phyloP scores from a whole-genome alignment of 2,329 filamentous ascomycete genomes.

The Fusarium sp. region DNA sequence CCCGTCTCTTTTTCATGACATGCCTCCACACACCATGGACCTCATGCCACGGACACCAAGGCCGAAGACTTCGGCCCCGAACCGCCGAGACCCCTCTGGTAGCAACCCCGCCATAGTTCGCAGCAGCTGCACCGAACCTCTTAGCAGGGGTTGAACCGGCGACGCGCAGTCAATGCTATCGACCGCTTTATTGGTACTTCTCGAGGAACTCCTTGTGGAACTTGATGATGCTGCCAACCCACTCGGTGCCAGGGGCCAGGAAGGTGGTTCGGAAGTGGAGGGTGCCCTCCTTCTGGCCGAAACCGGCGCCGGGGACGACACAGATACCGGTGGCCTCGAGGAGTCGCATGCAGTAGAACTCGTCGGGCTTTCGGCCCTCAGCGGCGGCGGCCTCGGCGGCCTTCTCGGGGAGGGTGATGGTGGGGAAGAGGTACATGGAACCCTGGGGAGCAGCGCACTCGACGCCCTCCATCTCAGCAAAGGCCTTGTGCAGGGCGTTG shows the following conservation, averaged over 20 bases:
- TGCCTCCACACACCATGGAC: conserved; percentile 11
- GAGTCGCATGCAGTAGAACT: conserved; percentile 92
- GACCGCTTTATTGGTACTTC: conserved; percentile 70
- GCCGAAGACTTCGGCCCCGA: conserved; percentile 14
- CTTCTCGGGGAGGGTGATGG: conserved; percentile 82
- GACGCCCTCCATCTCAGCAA: conserved; percentile 95
- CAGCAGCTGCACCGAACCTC: conserved; percentile 1
- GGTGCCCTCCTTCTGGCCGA: conserved; percentile 92
- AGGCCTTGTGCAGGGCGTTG: conserved; percentile 87
- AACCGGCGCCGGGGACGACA: conserved; percentile 91
- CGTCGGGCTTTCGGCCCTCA: conserved; percentile 82
- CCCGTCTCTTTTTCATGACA: conserved; percentile 3
- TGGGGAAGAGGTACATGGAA: conserved; percentile 99
- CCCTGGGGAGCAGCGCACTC: conserved; percentile 91
- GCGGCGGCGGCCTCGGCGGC: conserved; percentile 80
- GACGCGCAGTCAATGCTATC: background rate
- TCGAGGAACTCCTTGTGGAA: conserved; percentile 95
- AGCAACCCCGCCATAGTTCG: conserved; percentile 15
- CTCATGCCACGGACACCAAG: conserved; percentile 1
- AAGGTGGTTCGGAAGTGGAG: conserved; percentile 98
- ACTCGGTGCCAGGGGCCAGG: conserved; percentile 94
- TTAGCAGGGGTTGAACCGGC: background rate
- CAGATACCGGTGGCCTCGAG: conserved; percentile 96
- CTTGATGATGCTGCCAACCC: conserved; percentile 86
- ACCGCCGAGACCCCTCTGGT: conserved; percentile 16